Evolutionary conservation across 768 basidiomycete genomes (phyloP), one percentile per base, ranked within the genome.

Genomic region (Leccinum uliginosum): DNA sequence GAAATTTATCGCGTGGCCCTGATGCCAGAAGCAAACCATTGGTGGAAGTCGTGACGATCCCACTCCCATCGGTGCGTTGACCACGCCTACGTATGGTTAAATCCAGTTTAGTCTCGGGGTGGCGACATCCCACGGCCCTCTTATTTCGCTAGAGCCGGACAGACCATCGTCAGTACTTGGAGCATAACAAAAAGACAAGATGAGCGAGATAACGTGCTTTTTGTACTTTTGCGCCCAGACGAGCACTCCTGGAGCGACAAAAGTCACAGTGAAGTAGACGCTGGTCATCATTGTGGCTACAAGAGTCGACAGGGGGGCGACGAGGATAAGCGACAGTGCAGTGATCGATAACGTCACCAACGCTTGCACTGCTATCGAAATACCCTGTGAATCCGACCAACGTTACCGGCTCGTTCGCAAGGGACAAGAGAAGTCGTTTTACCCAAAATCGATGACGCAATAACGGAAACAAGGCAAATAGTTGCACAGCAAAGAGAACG

Each of bases 51-150:
- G 46, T 61, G 69, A 62, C 62, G 61, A 66, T 71, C 67, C 55
- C 52, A 51, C 63, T 65, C 62, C 60, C 69, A 62, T 67, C 63
- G 54, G 59, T 63, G 56, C 51, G 55, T 53, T 55, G 55, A 50
- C 65, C 71, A 70, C 67, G 67, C 63, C 51, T 40, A 50, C 47
- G 50, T n/a, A 56, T 38, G 50, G 57, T 56, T 60, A 68, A 58
- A 57, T 62, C 66, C 71, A 82, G 67, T 83, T 82, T 47, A 86
- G 74, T 72, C 82, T 83, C 34, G 91, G 91, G 62, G 86, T 80
- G 27, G 91, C 91, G 26, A 89, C 88, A 69, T 94, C 92, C 92
- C 92, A 94, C 59, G 91, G 88, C 9, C 92, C 92, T 58, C 89
- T 82, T 69, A 94, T 87, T 74, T 92, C 90, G 71, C 91, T 93